Conservation (phyloP, 2,329 filamentous ascomycete genomes). For the Ilyonectria robusta region DNA sequence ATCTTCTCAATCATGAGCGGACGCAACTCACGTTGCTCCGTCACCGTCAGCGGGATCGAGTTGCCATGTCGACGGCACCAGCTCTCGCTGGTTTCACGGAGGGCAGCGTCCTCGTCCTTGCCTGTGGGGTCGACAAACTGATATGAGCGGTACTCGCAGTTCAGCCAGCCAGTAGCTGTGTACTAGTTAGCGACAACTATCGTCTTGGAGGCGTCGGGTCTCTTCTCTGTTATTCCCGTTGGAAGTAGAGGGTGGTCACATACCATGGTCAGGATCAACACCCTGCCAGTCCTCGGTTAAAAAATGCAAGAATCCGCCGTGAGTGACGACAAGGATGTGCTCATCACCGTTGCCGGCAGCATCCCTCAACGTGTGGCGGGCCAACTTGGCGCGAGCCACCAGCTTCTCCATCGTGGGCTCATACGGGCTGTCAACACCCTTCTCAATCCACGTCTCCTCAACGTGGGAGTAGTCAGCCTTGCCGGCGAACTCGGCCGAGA, state of each 20-base stretch:
- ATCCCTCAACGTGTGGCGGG: slow-evolving; percentile 71
- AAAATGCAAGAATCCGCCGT: slow-evolving; percentile 88
- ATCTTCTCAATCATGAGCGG: slow-evolving; percentile 55
- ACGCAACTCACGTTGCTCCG: slow-evolving; percentile 63
- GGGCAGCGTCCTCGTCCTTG: slow-evolving; percentile 61
- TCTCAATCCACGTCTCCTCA: slow-evolving; percentile 79
- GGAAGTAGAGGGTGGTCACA: slow-evolving; percentile 39
- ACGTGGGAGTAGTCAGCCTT: slow-evolving; percentile 76
- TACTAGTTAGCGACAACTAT: slow-evolving; percentile 25
- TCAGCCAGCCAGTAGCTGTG: slow-evolving; percentile 79
- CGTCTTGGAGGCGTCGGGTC: neutral
- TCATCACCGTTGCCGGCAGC: slow-evolving; percentile 64
- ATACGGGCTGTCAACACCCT: slow-evolving; percentile 62
- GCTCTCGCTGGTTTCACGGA: slow-evolving; percentile 66
- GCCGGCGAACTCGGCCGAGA: slow-evolving; percentile 74
- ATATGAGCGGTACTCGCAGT: slow-evolving; percentile 81
- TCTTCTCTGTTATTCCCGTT: neutral
- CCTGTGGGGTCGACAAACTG: slow-evolving; percentile 70
- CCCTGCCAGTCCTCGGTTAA: slow-evolving; percentile 86
- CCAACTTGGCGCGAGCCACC: slow-evolving; percentile 71
- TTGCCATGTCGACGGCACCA: slow-evolving; percentile 61
- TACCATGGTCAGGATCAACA: slow-evolving; percentile 59
- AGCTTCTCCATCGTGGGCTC: slow-evolving; percentile 67
- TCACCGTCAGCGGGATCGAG: slow-evolving; percentile 56
- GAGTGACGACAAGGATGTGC: slow-evolving; percentile 83